Percentiles rank a stretch among this genome's conserved stretches.
Evolutionary conservation across 352 stramenopile species (phyloP).

Genomic region (Globisporangium polare): DNA sequence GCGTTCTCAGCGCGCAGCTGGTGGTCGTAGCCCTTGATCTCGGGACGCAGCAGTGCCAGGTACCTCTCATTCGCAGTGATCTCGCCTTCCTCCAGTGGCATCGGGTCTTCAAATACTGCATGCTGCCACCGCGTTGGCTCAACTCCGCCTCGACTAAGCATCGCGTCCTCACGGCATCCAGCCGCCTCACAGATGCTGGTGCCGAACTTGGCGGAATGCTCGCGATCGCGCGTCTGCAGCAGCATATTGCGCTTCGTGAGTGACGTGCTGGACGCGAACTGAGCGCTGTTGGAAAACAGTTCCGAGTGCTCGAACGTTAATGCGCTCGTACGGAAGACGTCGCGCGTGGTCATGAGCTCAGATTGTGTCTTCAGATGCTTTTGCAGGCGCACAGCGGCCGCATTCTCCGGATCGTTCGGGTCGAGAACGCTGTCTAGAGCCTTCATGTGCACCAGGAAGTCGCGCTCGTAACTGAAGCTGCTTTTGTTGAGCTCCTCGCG

Average conservation of each 20-base stretch:
- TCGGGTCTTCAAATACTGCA: constrained; percentile 50
- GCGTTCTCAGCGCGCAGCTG: constrained; percentile 39
- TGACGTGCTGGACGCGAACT: background rate
- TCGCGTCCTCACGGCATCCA: constrained; percentile 12
- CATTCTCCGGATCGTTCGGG: constrained; percentile 73
- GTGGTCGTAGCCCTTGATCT: constrained; percentile 56
- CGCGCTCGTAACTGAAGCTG: constrained; percentile 49
- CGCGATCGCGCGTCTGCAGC: constrained; percentile 48
- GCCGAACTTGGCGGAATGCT: constrained; percentile 38
- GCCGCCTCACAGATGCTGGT: constrained; percentile 36
- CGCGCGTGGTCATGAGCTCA: constrained; percentile 22
- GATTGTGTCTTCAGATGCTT: constrained; percentile 38
- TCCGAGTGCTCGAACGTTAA: constrained; percentile 13
- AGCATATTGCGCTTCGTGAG: constrained; percentile 71
- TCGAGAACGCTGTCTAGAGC: constrained; percentile 42
- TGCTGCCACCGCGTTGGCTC: constrained; percentile 17
- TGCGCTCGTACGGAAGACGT: constrained; percentile 40
- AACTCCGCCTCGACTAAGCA: background rate
- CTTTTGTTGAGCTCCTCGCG: constrained; percentile 22
- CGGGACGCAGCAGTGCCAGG: constrained; percentile 55
- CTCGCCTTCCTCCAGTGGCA: constrained; percentile 62
- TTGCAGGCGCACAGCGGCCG: constrained; percentile 39
- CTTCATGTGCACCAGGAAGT: constrained; percentile 55
- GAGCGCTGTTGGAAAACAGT: background rate
- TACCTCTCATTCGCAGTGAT: constrained; percentile 54